Evolutionary conservation across 257 asterid genomes (phyloP), one percentile per base, ranked within the genome.

Genomic region (Nicotiana tomentosiformis): DNA sequence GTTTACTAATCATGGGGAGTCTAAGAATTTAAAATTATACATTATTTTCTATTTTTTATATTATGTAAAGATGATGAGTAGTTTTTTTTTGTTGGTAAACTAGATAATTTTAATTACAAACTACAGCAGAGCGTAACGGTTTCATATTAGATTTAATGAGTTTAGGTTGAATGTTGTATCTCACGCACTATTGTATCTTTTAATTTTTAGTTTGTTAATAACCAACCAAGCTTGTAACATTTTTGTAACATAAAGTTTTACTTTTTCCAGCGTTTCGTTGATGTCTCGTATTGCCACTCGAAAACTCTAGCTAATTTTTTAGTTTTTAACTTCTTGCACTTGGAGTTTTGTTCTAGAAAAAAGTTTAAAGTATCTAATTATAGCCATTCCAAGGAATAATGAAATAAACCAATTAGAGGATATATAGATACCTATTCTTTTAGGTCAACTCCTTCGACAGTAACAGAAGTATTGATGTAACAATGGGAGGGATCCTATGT

Each of bases 361-460:
- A 51, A 4, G 14, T 51, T 9, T 61, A 20, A 20, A 18, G 29
- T 10, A 20, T 61, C 33, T 61, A 20, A 61, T 58, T 58, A 7
- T 61, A 61, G 23, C 23, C 66, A 61, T 20, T n/a, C 66, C 23
- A 61, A 61, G 66, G 66, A 23, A 20, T 61, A 20, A 8, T 20
- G 66, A 20, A 61, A 61, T 20, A n/a, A 10, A 61, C 66, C 66
- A 61, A 61, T 61, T n/a, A 23, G 15, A 61, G 66, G 16, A 23
- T 23, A 20, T 20, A 20, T 61, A 61, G 65, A 74, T 64, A 85
- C 53, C 84, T 77, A 87, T 84, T 82, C 86, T 20, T 68, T 3
- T 65, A 85, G 90, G 93, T 90, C 93, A 90, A 90, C 91, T 84
- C 82, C 74, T 61, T 61, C 66, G 39, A 80, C 32, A 65, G 82